Evolutionary conservation across 106 monocot species (phyloP), one percentile per base, ranked within the genome.

Genomic region (Phalaenopsis equestris): DNA sequence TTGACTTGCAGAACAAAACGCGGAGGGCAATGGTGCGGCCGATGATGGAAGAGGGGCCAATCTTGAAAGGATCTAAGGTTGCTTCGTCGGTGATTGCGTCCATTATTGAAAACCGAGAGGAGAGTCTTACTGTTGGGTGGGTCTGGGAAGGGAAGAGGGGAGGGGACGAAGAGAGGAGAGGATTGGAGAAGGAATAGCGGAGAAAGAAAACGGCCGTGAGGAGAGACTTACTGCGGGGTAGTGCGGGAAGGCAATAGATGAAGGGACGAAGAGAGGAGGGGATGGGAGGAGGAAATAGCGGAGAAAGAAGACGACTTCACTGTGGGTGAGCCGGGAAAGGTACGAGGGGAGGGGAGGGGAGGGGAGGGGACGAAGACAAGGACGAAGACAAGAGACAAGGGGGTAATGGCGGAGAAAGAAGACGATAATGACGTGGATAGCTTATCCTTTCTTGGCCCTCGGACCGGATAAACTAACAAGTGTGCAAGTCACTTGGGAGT

Each of bases 1-100:
- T 37, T 18, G 98, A 98, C n/a, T 55, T 45, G 89, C 89, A 92
- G 80, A 91, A 55, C n/a, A 98, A 88, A 41, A 98, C 88, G 1
- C 94, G 89, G 81, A 94, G 80, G 23, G 98, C 94, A 56, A 98
- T 82, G 36, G 94, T 87, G 5, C 97, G 89, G 38, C 94, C 94
- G 77, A 98, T 57, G 55, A 92, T 56, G 8, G 98, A 87, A 1
- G 90, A 80, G 0, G 94, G 94, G 21, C 98, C 94, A 75, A 92
- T 94, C 24, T 78, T 48, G 86, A 92, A 98, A 1, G 83, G 77
- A 65, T 87, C 87, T 10, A 98, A 83, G 46, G 49, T 77, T 6
- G 94, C 94, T 43, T 94, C 90, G 78, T 79, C 89, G 84, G 79
- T 88, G 56, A 94, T 87, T 6, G 49, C 14, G 24, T 76, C 76